Base-by-base conservation (phyloP, 148 eudicot genomes). In the Dianthus caryophyllus region DNA sequence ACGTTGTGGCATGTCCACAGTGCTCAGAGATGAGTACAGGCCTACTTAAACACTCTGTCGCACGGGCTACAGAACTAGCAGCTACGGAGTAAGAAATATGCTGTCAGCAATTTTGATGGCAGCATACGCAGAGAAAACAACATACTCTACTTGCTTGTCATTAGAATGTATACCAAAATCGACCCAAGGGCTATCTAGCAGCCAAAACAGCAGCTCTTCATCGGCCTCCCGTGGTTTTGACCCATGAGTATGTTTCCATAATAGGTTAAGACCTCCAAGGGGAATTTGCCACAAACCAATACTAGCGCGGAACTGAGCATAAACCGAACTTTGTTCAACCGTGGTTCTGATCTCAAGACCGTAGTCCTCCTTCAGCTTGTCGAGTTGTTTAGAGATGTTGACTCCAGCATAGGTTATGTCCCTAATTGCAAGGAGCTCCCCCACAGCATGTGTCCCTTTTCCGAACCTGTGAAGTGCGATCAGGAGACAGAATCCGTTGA, bases 281-380 rank as follows among this genome's bases (percentile, higher is more conserved):
- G 20, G 20, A 27, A 17, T 1, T 11, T 3, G 20, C 39, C 18
- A 16, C 25, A 15, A 6, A 4, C 27, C 22, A n/a, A 17, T 1
- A 8, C 14, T 0, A 6, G 25, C 1, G 21, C 0, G 24, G 4
- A 2, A 15, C 5, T 16, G 9, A n/a, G 20, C 39, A 27, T 7
- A 1, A 18, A 31, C 22, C 33, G 13, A 30, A 18, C 14, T 33
- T 8, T 18, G 64, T 0, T 59, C 64, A 1, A 33, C 64, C 1
- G 44, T 59, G 64, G 1, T 59, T 59, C 44, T 59, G 41, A 59
- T 59, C 44, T 59, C 64, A n/a, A 59, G 7, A 17, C 64, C 64
- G 10, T 59, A 59, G 64, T 59, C 64, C 24, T 59, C 64, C 36
- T 59, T 59, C 9, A 59, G 43, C 46, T 59, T 59, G 2, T 59